Evolutionary conservation across 441 rosid genomes (phyloP), one percentile per base, ranked within the genome.

Genomic region (Euphorbia celastroides): DNA sequence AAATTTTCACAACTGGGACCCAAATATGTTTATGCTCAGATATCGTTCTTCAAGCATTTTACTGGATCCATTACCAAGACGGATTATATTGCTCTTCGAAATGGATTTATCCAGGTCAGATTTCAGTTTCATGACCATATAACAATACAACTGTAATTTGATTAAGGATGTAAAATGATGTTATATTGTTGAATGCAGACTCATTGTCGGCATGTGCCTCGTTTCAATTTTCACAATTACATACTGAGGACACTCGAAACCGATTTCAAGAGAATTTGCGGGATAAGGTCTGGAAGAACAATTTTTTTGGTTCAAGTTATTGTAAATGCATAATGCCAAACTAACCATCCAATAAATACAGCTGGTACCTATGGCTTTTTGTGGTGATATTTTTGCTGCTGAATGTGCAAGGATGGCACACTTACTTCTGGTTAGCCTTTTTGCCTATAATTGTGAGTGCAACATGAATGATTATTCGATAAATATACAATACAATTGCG

Each of bases 291-390:
- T 5, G 10, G n/a, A 26, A n/a, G 11, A 17, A 69, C 10, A 23
- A 28, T 32, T 70, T 13, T 11, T 27, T 8, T n/a, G n/a, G 7
- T 42, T 34, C 50, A 32, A 52, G 26, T n/a, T 52, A 8, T 12
- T 11, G 6, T 38, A 20, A 22, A 34, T 22, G 9, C 32, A 44
- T 44, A 17, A 44, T 7, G 50, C n/a, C 50, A 44, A 44, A 44
- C 36, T 31, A 34, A n/a, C 26, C 0, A 51, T 51, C 4, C 20
- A 25, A 51, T 31, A 65, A 58, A 65, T 38, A 7, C 68, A 93
- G 97, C 66, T 90, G 97, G 94, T 85, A 87, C 72, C 86, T 88
- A 62, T 93, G 98, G 98, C 88, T 93, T 52, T 93, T 88, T 70
- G 86, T 90, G 38, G 89, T 93, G 60, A 52, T 86, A 34, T 93